Evolutionary conservation across 148 eudicot species (phyloP).

Genomic region (Limonium bicolor): DNA sequence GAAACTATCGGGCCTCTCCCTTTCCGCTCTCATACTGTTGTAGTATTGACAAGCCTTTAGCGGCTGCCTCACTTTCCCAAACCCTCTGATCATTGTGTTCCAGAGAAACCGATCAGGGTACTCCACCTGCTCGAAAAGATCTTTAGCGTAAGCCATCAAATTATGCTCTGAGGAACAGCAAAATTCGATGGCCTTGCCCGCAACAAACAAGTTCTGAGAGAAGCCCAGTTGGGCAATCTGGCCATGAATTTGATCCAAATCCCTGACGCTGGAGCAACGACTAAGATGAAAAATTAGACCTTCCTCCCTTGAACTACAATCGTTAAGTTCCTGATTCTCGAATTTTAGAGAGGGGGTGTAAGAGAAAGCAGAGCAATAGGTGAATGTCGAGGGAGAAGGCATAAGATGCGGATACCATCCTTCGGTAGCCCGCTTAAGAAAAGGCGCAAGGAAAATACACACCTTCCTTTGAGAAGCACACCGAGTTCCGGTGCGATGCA

Average conservation of each 20-base stretch:
- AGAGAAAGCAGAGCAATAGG: too few relatives aligned
- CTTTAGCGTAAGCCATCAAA: slow-evolving; percentile 16
- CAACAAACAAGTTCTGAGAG: slow-evolving; percentile 10
- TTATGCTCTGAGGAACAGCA: slow-evolving; percentile 11
- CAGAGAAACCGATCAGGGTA: slow-evolving; percentile 27
- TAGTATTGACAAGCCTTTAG: slow-evolving; percentile 7
- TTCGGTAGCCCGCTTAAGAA: too few relatives aligned
- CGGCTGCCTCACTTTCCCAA: slow-evolving; percentile 10
- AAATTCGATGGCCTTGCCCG: slow-evolving; percentile 19
- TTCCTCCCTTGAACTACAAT: slow-evolving; percentile 7
- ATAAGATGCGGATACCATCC: too few relatives aligned
- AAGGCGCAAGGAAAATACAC: too few relatives aligned
- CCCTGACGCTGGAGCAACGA: slow-evolving; percentile 8
- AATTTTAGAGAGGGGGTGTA: too few relatives aligned
- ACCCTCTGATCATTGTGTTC: slow-evolving; percentile 26
- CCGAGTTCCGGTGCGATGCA: too few relatives aligned
- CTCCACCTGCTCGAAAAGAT: slow-evolving; percentile 5
- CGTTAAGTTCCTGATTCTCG: too few relatives aligned
- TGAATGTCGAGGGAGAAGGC: too few relatives aligned
- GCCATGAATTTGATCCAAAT: slow-evolving; percentile 16
- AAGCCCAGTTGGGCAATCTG: slow-evolving; percentile 10
- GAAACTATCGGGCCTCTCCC: slow-evolving; percentile 14
- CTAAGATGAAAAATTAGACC: slow-evolving; percentile 11
- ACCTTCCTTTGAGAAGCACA: too few relatives aligned
- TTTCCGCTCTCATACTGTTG: slow-evolving; percentile 13